Conservation (phyloP, 768 basidiomycete genomes). For the Mrakia frigida region DNA sequence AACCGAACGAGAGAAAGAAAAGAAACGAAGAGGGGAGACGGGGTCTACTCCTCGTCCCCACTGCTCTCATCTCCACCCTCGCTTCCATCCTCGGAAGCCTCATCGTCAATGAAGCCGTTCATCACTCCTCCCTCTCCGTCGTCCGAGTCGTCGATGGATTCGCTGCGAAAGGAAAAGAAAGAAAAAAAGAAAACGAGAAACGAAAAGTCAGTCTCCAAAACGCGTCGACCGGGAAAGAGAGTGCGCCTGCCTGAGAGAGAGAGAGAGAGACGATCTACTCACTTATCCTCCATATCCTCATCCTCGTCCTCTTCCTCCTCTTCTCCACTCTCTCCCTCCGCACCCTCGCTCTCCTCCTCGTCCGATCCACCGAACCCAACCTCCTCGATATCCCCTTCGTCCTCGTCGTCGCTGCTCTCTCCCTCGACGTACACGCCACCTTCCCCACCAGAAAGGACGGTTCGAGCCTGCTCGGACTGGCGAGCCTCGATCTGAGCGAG, state of each 20-base stretch:
- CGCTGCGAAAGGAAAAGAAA: background rate
- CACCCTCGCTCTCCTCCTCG: constrained; percentile 36
- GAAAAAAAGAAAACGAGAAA: background rate
- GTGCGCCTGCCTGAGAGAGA: background rate
- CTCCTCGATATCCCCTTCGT: constrained; percentile 41
- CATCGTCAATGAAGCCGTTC: constrained; percentile 30
- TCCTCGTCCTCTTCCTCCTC: constrained; percentile 49
- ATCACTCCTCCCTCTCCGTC: constrained; percentile 11
- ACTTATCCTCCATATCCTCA: constrained; percentile 49
- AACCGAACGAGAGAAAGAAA: too few species aligned
- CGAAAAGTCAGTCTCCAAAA: background rate
- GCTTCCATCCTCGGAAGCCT: constrained; percentile 25
- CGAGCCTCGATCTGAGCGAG: constrained; percentile 89
- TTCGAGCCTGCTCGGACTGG: constrained; percentile 46
- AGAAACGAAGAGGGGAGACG: too few species aligned
- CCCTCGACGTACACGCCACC: constrained; percentile 67
- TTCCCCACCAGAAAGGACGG: constrained; percentile 26
- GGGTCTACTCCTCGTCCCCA: constrained; percentile 14
- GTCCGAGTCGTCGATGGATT: constrained; percentile 7
- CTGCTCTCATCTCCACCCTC: constrained; percentile 24
- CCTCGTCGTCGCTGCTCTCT: constrained; percentile 60
- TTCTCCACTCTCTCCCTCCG: constrained; percentile 58
- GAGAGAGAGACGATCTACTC: background rate
- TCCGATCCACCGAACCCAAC: constrained; percentile 37
- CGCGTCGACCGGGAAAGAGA: background rate